Evolutionary conservation across 176 grass and related monocot genomes (phyloP).

Genomic region (Zoysia pacifica): DNA sequence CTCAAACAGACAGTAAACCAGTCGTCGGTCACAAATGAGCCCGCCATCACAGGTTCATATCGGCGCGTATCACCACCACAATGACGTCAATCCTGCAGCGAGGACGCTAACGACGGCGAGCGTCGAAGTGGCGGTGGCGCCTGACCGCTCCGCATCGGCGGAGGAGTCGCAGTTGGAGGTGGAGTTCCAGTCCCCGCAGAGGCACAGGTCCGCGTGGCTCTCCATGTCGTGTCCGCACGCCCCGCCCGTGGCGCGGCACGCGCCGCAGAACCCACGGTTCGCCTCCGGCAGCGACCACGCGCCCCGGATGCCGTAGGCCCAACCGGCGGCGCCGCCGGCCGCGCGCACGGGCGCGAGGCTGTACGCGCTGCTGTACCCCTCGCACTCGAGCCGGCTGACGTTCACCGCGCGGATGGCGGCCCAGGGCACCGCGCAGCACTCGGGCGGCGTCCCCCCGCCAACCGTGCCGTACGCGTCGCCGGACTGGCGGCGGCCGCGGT

Average conservation of each 20-base stretch:
- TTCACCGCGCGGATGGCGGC: conserved; percentile 70
- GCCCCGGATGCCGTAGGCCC: conserved; percentile 76
- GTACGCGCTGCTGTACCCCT: conserved; percentile 98
- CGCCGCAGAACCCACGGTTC: conserved; percentile 82
- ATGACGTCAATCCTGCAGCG: conserved; percentile 19
- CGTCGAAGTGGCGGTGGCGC: background rate
- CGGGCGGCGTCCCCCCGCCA: conserved; percentile 45
- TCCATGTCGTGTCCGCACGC: conserved; percentile 70
- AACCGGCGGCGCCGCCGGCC: conserved; percentile 50
- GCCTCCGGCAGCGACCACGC: conserved; percentile 67
- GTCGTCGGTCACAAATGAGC: no score
- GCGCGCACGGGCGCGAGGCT: conserved; percentile 72
- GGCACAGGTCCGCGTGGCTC: conserved; percentile 77
- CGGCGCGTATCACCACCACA: no score
- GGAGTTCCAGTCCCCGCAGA: conserved; percentile 80
- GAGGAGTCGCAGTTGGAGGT: conserved; percentile 90
- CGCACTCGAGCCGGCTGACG: conserved; percentile 72
- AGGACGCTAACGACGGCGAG: background rate
- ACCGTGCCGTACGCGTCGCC: conserved; percentile 46
- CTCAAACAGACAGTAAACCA: no score
- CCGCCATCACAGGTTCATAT: no score
- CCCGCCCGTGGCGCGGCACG: conserved; percentile 82
- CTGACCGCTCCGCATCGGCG: conserved; percentile 3
- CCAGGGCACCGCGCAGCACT: conserved; percentile 82
- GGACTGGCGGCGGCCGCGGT: background rate